A percentile compares a stretch with the other conserved stretches of the same genome.
These are phyloP conservation scores for Pseudozyma sp. DNA, from an alignment of 1,284 basidiomycete genomes.

Conservation along the genomic window DNA sequence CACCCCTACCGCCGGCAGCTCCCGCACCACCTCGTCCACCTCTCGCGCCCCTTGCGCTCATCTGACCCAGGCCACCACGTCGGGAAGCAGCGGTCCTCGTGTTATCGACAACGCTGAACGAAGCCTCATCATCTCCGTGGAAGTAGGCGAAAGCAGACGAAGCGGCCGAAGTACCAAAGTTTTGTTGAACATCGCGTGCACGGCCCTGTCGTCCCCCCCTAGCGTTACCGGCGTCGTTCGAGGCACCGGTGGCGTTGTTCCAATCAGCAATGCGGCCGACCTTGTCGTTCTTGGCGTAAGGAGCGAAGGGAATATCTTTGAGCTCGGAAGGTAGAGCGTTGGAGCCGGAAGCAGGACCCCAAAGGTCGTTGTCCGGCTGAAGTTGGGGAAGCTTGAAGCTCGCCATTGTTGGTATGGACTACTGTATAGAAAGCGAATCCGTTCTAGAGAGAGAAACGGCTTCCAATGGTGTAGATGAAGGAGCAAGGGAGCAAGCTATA, in stretches of 20 bases:
- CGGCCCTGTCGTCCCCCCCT: slow-evolving; percentile 53
- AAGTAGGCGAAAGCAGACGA: slow-evolving; percentile 94
- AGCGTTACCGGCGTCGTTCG: slow-evolving; percentile 70
- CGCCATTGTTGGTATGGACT: slow-evolving; percentile 52
- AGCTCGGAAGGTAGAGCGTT: slow-evolving; percentile 62
- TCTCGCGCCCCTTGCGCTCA: slow-evolving; percentile 62
- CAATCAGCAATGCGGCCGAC: slow-evolving; percentile 97
- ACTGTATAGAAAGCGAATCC: slow-evolving; percentile 1
- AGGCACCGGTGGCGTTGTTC: slow-evolving; percentile 76
- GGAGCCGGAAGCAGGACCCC: slow-evolving; percentile 62
- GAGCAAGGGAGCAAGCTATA: background rate
- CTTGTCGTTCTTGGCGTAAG: slow-evolving; percentile 98
- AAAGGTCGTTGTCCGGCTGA: slow-evolving; percentile 53
- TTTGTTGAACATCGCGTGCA: slow-evolving; percentile 56
- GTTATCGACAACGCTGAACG: slow-evolving; percentile 95
- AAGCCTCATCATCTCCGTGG: slow-evolving; percentile 97
- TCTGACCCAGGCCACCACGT: slow-evolving; percentile 71
- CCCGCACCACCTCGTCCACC: slow-evolving; percentile 62
- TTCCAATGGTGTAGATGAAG: slow-evolving; percentile 16
- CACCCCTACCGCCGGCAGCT: slow-evolving; percentile 47
- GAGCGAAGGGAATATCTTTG: slow-evolving; percentile 77
- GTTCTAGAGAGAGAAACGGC: slow-evolving; percentile 9
- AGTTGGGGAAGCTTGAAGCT: slow-evolving; percentile 61
- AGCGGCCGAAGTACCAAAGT: slow-evolving; percentile 54
- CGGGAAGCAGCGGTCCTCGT: slow-evolving; percentile 68